Base-by-base conservation (phyloP, 352 stramenopile genomes). In the Pythium brassicae region DNA sequence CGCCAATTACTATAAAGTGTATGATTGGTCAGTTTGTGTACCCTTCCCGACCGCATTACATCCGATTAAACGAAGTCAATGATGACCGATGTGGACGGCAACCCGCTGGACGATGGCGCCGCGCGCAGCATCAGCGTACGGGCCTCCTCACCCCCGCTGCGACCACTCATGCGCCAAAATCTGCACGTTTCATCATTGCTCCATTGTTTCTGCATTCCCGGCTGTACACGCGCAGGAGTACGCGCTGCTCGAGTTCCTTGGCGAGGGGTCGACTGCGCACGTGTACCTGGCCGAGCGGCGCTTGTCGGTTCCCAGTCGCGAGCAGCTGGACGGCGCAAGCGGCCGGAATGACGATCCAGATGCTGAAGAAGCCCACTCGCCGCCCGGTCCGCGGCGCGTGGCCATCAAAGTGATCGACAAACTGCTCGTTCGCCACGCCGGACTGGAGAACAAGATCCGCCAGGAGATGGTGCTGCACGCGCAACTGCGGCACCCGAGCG, bases 401-500 rank as follows among this genome's bases (percentile, higher is more conserved):
- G 84, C 81, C 17, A 84, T 94, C 59, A 90, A 94, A 71, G 78
- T 90, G 52, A 76, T 94, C 42, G 84, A 94, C 66, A 92, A 94
- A 62, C 65, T 92, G 42, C 49, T 86, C 37, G 65, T 85, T 26
- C 69, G 69, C 20, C 81, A 84, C 49, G 66, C 77, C 47, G 66
- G 87, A 44, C 61, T 89, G 29, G 66, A 86, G 65, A 65, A 65
- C 59, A 81, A 81, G 55, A 61, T 87, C 14, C 79, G 70, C 15
- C 80, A 88, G 53, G 83, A 92, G 58, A 76, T 92, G 53, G 59
- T 86, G 50, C 71, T 94, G 7, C 83, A 94, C 51, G 60, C 70
- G 42, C 70, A 77, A 49, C 65, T 91, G 34, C 54, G 42, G 17
- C 80, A 90, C 44, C 76, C 68, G 2, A 63, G 83, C 46, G 66